These are phyloP conservation scores for Colletotrichum nymphaeae DNA, from an alignment of 2,329 filamentous ascomycete species.

Conservation along the genomic window DNA sequence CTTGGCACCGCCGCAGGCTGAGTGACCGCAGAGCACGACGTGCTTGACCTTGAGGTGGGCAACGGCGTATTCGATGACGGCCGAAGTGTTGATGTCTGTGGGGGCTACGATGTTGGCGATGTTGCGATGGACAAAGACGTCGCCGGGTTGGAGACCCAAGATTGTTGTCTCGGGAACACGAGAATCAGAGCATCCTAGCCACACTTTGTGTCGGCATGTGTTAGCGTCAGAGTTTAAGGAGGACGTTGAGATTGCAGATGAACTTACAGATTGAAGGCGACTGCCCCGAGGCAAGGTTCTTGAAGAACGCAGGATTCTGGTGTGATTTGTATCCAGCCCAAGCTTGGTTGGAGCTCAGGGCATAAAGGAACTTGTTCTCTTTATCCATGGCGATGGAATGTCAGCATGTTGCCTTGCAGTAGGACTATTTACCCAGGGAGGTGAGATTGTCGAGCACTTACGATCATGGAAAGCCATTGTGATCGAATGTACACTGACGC, in stretches of 20 bases:
- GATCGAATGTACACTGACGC: neutral
- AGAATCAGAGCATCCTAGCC: slow-evolving; percentile 89
- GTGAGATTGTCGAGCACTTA: neutral
- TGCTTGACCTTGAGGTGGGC: slow-evolving; percentile 77
- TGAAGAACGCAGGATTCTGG: slow-evolving; percentile 78
- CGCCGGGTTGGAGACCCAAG: slow-evolving; percentile 81
- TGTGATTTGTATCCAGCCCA: slow-evolving; percentile 75
- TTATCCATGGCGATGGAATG: slow-evolving; percentile 11
- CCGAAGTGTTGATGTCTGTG: slow-evolving; percentile 79
- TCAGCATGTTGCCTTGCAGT: slow-evolving; percentile 6
- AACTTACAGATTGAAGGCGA: slow-evolving; percentile 68
- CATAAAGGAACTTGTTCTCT: slow-evolving; percentile 71
- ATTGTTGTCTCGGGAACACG: slow-evolving; percentile 87
- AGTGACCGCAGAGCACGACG: slow-evolving; percentile 78
- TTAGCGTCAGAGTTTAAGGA: neutral
- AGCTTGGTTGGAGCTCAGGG: slow-evolving; percentile 75
- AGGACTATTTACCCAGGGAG: neutral
- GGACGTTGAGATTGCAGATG: neutral
- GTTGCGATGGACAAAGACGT: slow-evolving; percentile 91
- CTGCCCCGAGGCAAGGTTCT: slow-evolving; percentile 75
- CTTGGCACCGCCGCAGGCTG: slow-evolving; percentile 73
- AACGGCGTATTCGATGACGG: slow-evolving; percentile 85
- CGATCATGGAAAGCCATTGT: slow-evolving; percentile 31
- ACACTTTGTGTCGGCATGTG: slow-evolving; percentile 59
- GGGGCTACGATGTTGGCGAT: slow-evolving; percentile 86